Percentiles rank a stretch among this genome's conserved stretches.
Conservation (phyloP, 177 flowering plant genomes). For the Telopea speciosissima region DNA sequence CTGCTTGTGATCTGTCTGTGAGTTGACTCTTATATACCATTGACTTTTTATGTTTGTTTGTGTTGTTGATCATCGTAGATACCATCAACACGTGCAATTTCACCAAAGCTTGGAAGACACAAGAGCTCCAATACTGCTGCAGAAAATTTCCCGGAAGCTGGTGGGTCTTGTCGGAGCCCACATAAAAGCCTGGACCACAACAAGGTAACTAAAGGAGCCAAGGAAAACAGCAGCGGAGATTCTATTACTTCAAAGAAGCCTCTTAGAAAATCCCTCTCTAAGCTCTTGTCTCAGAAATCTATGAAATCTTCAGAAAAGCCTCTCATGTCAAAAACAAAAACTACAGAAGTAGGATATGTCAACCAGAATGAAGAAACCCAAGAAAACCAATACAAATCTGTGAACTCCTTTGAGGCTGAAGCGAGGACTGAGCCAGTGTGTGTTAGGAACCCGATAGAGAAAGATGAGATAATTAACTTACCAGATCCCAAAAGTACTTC, state of each 20-base stretch:
- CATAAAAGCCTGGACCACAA: slow-evolving; percentile 16
- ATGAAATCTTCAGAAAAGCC: slow-evolving; percentile 24
- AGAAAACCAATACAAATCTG: slow-evolving; percentile 4
- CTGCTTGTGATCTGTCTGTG: neutral
- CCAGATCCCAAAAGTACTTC: slow-evolving; percentile 5
- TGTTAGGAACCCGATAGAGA: slow-evolving; percentile 7
- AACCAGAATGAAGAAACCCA: slow-evolving; percentile 12
- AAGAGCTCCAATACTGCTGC: slow-evolving; percentile 25
- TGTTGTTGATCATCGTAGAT: slow-evolving; percentile 27
- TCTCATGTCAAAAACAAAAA: slow-evolving; percentile 24
- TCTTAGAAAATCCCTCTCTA: slow-evolving; percentile 30
- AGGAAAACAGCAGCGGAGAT: slow-evolving; percentile 13
- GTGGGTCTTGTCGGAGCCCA: slow-evolving; percentile 27
- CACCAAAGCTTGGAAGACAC: slow-evolving; percentile 71
- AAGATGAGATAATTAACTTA: slow-evolving; percentile 5
- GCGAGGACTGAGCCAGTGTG: neutral
- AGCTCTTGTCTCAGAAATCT: slow-evolving; percentile 24
- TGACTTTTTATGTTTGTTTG: neutral
- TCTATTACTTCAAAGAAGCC: slow-evolving; percentile 24
- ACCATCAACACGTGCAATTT: slow-evolving; percentile 60
- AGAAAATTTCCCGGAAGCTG: slow-evolving; percentile 23
- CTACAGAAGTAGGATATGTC: slow-evolving; percentile 5
- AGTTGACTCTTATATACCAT: neutral
- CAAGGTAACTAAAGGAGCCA: slow-evolving; percentile 18
- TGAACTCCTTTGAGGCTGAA: no score